Base-by-base conservation (phyloP, 257 asterid genomes). In the Asclepias syriaca region DNA sequence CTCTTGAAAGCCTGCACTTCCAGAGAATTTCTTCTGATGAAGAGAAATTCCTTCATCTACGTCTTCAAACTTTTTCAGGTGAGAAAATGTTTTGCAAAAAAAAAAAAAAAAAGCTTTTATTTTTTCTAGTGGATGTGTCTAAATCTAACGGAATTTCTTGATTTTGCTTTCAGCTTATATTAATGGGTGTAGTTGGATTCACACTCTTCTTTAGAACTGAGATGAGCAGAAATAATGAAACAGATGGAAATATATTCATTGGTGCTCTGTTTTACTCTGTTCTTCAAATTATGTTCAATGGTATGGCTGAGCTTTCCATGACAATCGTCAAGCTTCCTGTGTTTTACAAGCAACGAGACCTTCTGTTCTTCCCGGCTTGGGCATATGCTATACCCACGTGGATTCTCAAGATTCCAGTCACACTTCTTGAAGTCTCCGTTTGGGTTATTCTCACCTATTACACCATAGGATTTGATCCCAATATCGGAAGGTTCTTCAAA, bases 281-380 rank as follows among this genome's bases (percentile, higher is more conserved):
- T n/a, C 22, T 70, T 22, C 66, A 70, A 73, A 51, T 81, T 78
- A 84, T 87, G 90, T 90, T 87, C 80, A 86, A 87, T 2, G 97
- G 94, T 69, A 55, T 86, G 80, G 65, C 89, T 1, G 97, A 89
- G 83, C 72, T 89, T 45, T 4, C 90, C 56, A 67, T 89, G 86
- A 89, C 93, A 27, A 82, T 89, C 37, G 72, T 29, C 72, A 89
- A 84, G 87, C 94, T 91, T 77, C 96, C 97, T 0, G 90, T 89
- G 58, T 91, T 89, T 83, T 91, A 84, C 81, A 91, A 91, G 80
- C 97, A 91, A 71, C 76, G 95, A 75, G 87, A 91, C 65, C 84
- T 86, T 76, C 85, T 46, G 55, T 87, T 91, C 51, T 91, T 73
- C 75, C 97, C 97, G 1, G 73, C 97, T 3, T 91, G 97, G 96